Evolutionary conservation across 2,329 filamentous ascomycete species (phyloP).

Genomic region (Lecanicillium sp.): DNA sequence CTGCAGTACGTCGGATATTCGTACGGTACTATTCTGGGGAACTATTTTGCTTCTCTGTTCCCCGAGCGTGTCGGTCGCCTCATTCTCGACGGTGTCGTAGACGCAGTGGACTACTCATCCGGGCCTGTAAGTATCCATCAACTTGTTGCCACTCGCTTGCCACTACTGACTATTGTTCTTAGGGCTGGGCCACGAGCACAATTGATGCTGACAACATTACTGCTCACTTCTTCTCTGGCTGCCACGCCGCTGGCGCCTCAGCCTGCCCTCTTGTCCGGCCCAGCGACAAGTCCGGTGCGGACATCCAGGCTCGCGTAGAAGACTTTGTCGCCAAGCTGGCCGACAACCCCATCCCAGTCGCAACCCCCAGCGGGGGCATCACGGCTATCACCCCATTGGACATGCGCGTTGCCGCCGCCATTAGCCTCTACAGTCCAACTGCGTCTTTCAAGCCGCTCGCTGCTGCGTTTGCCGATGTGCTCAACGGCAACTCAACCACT

Average conservation of each 20-base stretch:
- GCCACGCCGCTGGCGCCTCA: conserved; percentile 19
- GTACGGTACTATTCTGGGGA: conserved; percentile 25
- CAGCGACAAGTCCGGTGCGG: conserved; percentile 18
- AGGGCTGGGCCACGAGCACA: conserved; percentile 27
- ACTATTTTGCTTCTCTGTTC: conserved; percentile 18
- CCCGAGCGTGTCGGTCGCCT: conserved; percentile 27
- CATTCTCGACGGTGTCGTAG: conserved; percentile 26
- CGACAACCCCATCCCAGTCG: conserved; percentile 19
- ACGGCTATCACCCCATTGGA: conserved; percentile 23
- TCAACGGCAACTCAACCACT: conserved; percentile 25
- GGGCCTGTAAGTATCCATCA: conserved; percentile 18
- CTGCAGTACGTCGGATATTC: conserved; percentile 39
- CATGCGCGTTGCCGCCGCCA: conserved; percentile 20
- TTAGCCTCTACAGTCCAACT: conserved; percentile 21
- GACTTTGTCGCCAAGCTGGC: conserved; percentile 21
- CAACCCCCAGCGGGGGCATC: conserved; percentile 16
- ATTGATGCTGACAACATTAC: conserved; percentile 26
- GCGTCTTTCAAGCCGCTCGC: conserved; percentile 18
- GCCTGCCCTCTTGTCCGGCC: conserved; percentile 21
- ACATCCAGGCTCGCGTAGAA: conserved; percentile 24
- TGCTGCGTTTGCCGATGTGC: conserved; percentile 17
- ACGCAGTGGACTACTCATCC: conserved; percentile 21
- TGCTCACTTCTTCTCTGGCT: conserved; percentile 23
- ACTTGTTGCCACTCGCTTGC: background rate
- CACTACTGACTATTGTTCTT: background rate